Conservation (phyloP, 257 asterid species). For the Galeopsis tetrahit region DNA sequence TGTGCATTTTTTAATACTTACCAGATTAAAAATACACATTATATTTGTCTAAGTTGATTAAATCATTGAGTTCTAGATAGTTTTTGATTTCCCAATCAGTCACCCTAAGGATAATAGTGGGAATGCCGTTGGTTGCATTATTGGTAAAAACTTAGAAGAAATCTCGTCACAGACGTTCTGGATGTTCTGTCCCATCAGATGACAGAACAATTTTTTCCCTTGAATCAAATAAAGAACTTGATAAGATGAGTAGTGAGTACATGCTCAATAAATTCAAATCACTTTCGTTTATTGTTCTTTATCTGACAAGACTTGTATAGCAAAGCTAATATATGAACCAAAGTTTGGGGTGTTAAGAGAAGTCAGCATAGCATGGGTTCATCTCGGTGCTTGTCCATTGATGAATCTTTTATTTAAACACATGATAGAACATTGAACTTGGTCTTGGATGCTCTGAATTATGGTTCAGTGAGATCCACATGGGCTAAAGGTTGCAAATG, state of each 20-base stretch:
- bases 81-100: neutral
- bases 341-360: neutral
- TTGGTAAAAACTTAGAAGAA: slow-evolving; percentile 14
- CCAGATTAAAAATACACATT: neutral
- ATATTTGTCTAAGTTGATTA: neutral
- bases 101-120: neutral
- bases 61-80: neutral
- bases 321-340: neutral
- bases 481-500: slow-evolving; percentile 11
- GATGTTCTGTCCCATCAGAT: slow-evolving; percentile 15
- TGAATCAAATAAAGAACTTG: slow-evolving; percentile 16
- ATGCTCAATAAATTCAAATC: neutral
- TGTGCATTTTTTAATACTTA: neutral
- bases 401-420: slow-evolving; percentile 4
- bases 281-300: slow-evolving; percentile 8
- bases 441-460: slow-evolving; percentile 6
- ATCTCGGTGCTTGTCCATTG: slow-evolving; percentile 28
- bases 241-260: neutral
- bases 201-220: neutral
- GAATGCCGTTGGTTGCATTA: neutral
- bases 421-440: neutral
- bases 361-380: slow-evolving; percentile 18
- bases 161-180: neutral
- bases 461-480: neutral
- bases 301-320: slow-evolving; percentile 3